These are phyloP conservation scores for Ochetophila trinervis DNA, from an alignment of 306 rosid genomes.

Conservation along the genomic window DNA sequence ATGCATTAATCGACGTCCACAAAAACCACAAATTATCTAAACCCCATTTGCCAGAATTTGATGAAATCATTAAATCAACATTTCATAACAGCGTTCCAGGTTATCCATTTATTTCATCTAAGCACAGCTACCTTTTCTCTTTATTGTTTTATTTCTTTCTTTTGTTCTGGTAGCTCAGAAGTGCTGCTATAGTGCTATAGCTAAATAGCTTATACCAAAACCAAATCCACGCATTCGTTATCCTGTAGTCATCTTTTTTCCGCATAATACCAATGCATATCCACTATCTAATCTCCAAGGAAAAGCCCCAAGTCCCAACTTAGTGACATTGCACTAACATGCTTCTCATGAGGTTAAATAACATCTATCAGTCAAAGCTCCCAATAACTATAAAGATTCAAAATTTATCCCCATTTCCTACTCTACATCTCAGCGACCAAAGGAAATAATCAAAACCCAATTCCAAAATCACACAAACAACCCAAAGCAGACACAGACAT, in stretches of 20 bases:
- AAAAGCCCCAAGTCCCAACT: background rate
- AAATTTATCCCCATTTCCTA: background rate
- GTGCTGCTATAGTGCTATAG: background rate
- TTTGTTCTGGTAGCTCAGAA: background rate
- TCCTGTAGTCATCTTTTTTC: background rate
- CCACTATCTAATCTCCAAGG: background rate
- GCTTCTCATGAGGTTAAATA: background rate
- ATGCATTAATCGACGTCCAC: background rate
- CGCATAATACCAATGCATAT: background rate
- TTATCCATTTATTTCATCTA: background rate
- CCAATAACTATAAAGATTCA: background rate
- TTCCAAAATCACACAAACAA: background rate
- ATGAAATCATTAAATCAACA: background rate
- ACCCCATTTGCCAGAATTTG: background rate
- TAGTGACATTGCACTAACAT: background rate
- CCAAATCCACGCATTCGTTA: background rate
- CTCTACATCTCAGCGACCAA: slow-evolving; percentile 8
- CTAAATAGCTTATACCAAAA: background rate
- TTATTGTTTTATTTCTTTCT: background rate
- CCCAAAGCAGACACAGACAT: background rate
- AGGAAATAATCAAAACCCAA: slow-evolving; percentile 1
- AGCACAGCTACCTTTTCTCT: background rate
- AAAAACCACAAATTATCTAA: background rate
- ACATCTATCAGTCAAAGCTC: background rate
- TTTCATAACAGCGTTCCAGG: background rate